Evolutionary conservation across 2,329 filamentous ascomycete genomes (phyloP).

Genomic region (Phaeosphaeria sp.): DNA sequence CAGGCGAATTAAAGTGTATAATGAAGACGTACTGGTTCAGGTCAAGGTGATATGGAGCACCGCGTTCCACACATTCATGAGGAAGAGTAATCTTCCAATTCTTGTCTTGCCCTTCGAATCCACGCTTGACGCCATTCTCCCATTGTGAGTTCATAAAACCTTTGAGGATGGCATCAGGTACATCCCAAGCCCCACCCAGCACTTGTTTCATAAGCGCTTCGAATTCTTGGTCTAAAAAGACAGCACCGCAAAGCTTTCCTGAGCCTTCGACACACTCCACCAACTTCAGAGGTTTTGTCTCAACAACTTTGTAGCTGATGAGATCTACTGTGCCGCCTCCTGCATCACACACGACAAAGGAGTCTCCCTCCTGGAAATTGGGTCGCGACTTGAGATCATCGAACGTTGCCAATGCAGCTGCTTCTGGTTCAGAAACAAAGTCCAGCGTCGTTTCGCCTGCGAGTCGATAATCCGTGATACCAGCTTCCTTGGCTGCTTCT

Average conservation of each 20-base stretch:
- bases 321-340: slow-evolving; percentile 33
- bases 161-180: slow-evolving; percentile 16
- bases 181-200: slow-evolving; percentile 13
- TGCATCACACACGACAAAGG: slow-evolving; percentile 28
- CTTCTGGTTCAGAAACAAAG: slow-evolving; percentile 39
- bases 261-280: slow-evolving; percentile 15
- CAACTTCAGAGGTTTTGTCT: slow-evolving; percentile 13
- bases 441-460: slow-evolving; percentile 7
- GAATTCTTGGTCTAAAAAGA: slow-evolving; percentile 24
- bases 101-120: slow-evolving; percentile 14
- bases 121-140: slow-evolving; percentile 29
- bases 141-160: slow-evolving; percentile 26
- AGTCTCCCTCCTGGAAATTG: slow-evolving; percentile 17
- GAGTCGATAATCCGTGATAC: background rate
- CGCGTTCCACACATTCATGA: slow-evolving; percentile 6
- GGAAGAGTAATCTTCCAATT: slow-evolving; percentile 12
- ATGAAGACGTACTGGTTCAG: slow-evolving; percentile 6
- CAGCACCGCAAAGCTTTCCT: slow-evolving; percentile 21
- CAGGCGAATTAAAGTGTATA: background rate
- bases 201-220: slow-evolving; percentile 12
- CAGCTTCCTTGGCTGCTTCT: slow-evolving; percentile 10
- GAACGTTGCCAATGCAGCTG: slow-evolving; percentile 34
- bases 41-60: slow-evolving; percentile 6
- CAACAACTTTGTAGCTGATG: slow-evolving; percentile 26
- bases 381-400: slow-evolving; percentile 15